Conservation (phyloP, 2,329 filamentous ascomycete genomes). For the Exophiala sideris region DNA sequence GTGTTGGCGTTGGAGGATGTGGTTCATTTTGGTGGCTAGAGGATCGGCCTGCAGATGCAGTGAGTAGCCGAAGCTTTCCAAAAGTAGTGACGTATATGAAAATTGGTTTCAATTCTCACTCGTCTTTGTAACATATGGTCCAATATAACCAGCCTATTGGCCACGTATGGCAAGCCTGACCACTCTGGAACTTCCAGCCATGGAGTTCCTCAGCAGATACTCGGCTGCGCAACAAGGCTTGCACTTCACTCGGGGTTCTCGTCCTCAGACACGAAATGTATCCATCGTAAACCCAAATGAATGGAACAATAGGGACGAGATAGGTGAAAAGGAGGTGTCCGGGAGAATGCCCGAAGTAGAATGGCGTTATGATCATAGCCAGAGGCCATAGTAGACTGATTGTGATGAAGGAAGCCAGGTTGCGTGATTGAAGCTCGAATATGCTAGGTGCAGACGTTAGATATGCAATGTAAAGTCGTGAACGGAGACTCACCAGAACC, state of each 20-base stretch:
- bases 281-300: constrained; percentile 67
- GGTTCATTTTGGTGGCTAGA: neutral
- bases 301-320: constrained; percentile 62
- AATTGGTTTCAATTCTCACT: constrained; percentile 1
- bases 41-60: neutral
- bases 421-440: constrained; percentile 70
- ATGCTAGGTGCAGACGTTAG: constrained; percentile 41
- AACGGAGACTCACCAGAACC: constrained; percentile 29
- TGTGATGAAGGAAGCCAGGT: constrained; percentile 53
- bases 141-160: constrained; percentile 27
- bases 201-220: constrained; percentile 21
- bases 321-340: constrained; percentile 64
- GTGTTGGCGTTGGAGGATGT: neutral
- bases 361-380: constrained; percentile 32
- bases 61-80: too few relatives aligned
- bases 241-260: constrained; percentile 63
- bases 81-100: too few relatives aligned
- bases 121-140: constrained; percentile 28
- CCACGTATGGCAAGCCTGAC: constrained; percentile 27
- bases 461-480: constrained; percentile 23
- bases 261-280: constrained; percentile 65
- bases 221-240: constrained; percentile 50
- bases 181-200: constrained; percentile 28
- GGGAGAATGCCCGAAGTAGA: constrained; percentile 47
- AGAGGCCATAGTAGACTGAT: constrained; percentile 46